Percentiles rank a stretch among this genome's conserved stretches.
Evolutionary conservation across 768 basidiomycete species (phyloP).

Genomic region (Phaeotremella skinneri): DNA sequence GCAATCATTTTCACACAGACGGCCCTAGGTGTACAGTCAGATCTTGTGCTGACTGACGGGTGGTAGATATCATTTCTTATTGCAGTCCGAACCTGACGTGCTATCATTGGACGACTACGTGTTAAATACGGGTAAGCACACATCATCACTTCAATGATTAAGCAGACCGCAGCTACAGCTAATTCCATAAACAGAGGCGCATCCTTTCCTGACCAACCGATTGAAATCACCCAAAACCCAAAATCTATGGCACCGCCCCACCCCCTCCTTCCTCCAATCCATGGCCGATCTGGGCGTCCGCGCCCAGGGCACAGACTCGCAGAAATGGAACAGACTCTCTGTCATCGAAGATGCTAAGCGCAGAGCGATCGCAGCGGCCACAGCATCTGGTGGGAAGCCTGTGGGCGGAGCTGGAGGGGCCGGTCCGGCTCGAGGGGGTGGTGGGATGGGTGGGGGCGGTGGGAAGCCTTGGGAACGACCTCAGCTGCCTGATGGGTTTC

Average conservation of each 20-base stretch:
- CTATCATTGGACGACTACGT: slow-evolving; percentile 52
- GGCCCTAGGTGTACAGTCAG: no score
- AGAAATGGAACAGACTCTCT: slow-evolving; percentile 35
- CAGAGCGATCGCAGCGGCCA: background rate
- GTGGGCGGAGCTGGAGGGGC: slow-evolving; percentile 9
- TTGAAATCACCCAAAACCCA: slow-evolving; percentile 32
- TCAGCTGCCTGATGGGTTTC: slow-evolving; percentile 17
- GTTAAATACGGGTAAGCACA: slow-evolving; percentile 47
- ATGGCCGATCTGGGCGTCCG: slow-evolving; percentile 42
- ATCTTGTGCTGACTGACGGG: no score
- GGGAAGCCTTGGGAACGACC: slow-evolving; percentile 31
- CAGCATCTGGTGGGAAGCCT: slow-evolving; percentile 10
- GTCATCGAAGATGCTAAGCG: slow-evolving; percentile 10
- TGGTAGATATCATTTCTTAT: slow-evolving; percentile 47
- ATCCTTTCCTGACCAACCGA: slow-evolving; percentile 46
- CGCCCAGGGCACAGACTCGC: slow-evolving; percentile 43
- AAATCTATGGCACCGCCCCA: slow-evolving; percentile 34
- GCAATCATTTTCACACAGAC: background rate
- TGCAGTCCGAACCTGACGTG: slow-evolving; percentile 48
- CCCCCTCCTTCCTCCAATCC: slow-evolving; percentile 5
- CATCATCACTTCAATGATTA: background rate
- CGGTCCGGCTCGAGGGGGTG: slow-evolving; percentile 16
- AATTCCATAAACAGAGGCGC: slow-evolving; percentile 41
- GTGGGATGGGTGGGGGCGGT: slow-evolving; percentile 43
- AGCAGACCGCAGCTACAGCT: background rate